phyloP scores from a whole-genome alignment of 345 rosid species.

The Ceriops zippeliana region DNA sequence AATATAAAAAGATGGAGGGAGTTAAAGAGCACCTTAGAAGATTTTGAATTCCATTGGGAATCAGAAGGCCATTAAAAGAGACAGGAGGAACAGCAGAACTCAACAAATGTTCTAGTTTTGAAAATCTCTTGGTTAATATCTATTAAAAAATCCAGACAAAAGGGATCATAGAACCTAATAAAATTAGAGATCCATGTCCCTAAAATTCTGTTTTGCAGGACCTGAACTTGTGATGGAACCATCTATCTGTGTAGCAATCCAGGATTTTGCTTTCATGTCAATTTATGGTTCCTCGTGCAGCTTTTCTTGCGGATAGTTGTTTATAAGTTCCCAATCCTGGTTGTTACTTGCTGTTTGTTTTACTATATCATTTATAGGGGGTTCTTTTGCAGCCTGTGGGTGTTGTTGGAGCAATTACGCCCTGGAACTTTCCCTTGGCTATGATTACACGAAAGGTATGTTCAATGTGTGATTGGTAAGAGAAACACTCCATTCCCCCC shows the following conservation, averaged over 20 bases:
- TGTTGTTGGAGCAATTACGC: slow-evolving; percentile 90
- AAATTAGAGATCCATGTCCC: not conserved
- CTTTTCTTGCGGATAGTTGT: not conserved
- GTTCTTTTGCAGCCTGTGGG: slow-evolving; percentile 75
- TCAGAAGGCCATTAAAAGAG: not conserved
- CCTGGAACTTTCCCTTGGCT: slow-evolving; percentile 99
- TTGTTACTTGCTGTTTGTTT: not conserved
- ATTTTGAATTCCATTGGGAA: not conserved
- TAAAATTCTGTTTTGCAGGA: not conserved
- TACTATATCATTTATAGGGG: not conserved
- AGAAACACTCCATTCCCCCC: not conserved
- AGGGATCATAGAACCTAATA: no score
- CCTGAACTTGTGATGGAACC: not conserved
- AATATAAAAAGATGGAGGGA: no score
- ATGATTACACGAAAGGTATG: slow-evolving; percentile 97
- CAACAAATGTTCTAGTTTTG: not conserved
- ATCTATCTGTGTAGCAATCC: not conserved
- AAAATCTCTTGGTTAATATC: no score
- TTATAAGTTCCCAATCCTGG: not conserved
- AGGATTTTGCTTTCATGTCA: not conserved
- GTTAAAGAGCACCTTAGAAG: no score
- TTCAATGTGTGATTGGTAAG: slow-evolving; percentile 6
- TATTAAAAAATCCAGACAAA: no score
- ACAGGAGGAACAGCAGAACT: not conserved
- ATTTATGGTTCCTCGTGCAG: not conserved